These are phyloP conservation scores for Psidium friedrichsthalianum DNA, from an alignment of 345 rosid species.

Conservation along the genomic window DNA sequence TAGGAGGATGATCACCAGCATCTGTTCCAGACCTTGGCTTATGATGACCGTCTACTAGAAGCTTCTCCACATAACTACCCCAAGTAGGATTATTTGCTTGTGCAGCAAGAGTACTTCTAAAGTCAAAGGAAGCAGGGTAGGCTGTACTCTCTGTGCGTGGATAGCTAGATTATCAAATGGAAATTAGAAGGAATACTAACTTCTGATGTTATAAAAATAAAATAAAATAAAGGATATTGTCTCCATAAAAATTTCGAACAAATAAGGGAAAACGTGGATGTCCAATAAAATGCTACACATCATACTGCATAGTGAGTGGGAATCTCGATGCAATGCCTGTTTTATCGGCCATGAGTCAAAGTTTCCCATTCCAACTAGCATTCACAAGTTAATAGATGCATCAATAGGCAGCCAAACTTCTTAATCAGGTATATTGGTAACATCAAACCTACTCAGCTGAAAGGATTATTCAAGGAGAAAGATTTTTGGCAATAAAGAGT, in stretches of 20 bases:
- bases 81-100: conserved; percentile 47
- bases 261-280: not conserved
- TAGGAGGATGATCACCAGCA: conserved; percentile 99
- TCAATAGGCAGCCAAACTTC: not conserved
- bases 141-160: conserved; percentile 98
- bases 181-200: not conserved
- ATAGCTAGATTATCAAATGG: conserved; percentile 32
- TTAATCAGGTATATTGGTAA: not conserved
- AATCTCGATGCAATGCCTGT: not conserved
- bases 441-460: not conserved
- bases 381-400: not conserved
- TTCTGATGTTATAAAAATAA: not conserved
- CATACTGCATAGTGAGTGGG: not conserved
- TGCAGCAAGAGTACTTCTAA: conserved; percentile 57
- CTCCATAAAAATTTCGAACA: not conserved
- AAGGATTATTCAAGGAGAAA: not conserved
- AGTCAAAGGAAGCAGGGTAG: conserved; percentile 89
- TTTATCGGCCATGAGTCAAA: not conserved
- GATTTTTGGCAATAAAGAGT: not conserved
- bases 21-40: conserved; percentile 75
- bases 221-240: not conserved
- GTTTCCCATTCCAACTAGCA: not conserved
- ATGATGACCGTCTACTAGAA: conserved; percentile 56
- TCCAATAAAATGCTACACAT: not conserved
- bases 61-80: conserved; percentile 41